Conservation (phyloP, 208 protist genomes). For the Acanthamoeba pearcei region DNA sequence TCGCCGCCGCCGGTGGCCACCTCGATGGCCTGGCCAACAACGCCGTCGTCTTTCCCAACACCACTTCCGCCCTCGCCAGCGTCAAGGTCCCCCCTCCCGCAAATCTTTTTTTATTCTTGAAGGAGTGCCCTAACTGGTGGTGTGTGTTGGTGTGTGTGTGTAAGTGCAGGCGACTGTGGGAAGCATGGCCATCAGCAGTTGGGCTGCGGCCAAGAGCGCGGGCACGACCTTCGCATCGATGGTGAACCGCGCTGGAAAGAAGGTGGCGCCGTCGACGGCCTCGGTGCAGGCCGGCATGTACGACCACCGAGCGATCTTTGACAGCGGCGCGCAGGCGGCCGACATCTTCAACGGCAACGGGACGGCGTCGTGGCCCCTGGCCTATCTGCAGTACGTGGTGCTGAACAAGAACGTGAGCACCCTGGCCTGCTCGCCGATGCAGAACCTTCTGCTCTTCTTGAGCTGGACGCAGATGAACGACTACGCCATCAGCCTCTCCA, state of each 20-base stretch:
- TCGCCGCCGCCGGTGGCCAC: background rate
- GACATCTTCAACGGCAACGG: background rate
- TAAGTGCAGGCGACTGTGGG: background rate
- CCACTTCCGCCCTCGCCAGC: background rate
- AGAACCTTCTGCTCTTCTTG: background rate
- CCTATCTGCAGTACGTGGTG: background rate
- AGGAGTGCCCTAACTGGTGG: background rate
- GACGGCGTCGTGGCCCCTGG: background rate
- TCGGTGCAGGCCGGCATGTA: background rate
- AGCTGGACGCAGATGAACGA: conserved; percentile 23
- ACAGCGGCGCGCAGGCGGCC: background rate
- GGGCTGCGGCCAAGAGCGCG: background rate
- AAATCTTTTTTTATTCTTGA: background rate
- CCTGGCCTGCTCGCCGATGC: background rate
- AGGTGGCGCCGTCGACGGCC: background rate
- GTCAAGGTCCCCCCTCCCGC: background rate
- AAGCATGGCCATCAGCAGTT: background rate
- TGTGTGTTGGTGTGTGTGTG: background rate
- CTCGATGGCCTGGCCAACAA: background rate
- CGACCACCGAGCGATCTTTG: background rate
- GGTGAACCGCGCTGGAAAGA: background rate
- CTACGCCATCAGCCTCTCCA: background rate
- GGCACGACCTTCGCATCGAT: background rate
- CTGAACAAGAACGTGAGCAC: background rate
- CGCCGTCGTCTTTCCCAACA: background rate